Base-by-base conservation (phyloP, 257 asterid genomes). In the Solanum medicagineum region DNA sequence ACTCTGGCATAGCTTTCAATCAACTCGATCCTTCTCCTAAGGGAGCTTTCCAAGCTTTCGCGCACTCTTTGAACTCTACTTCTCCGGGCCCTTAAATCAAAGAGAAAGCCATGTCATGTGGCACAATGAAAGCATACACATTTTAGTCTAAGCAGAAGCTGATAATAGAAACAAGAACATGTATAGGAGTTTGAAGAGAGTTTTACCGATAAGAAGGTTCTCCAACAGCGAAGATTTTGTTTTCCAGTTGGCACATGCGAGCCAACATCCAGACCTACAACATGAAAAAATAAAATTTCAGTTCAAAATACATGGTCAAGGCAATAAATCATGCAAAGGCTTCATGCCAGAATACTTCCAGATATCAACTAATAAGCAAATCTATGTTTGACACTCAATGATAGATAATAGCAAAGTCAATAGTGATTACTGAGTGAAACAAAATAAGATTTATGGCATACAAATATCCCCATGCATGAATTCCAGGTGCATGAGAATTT, bases 1-100 rank as follows among this genome's bases (percentile, higher is more conserved):
- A 96, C 98, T 89, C 98, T 94, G 75, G 99, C 97, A 91, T 93
- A 96, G 93, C 97, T 95, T 86, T 95, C 99, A 83, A 96, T 96
- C 86, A 96, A 89, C 80, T 96, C 98, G 84, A 96, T 95, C 90
- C 97, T 92, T 89, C 89, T 95, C 91, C 88, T 83, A 85, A 96
- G 93, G 83, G 98, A 94, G 88, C 59, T 87, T 87, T 95, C 95
- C 88, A 96, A 88, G 87, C 94, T 90, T 88, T 93, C 98, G 5
- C 97, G 97, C 32, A 93, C 99, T 89, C 88, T 93, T 91, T 89
- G 90, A 44, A 96, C 91, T 90, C 93, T 93, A 86, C 89, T 90
- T 90, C 93, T 93, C 87, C 98, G 91, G 86, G 99, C 92, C 81
- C 98, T 96, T 86, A 66, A 88, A 77, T 60, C 73, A 40, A 63